Conservation (phyloP, 2,329 filamentous ascomycete species). For the Colletotrichum musicola region DNA sequence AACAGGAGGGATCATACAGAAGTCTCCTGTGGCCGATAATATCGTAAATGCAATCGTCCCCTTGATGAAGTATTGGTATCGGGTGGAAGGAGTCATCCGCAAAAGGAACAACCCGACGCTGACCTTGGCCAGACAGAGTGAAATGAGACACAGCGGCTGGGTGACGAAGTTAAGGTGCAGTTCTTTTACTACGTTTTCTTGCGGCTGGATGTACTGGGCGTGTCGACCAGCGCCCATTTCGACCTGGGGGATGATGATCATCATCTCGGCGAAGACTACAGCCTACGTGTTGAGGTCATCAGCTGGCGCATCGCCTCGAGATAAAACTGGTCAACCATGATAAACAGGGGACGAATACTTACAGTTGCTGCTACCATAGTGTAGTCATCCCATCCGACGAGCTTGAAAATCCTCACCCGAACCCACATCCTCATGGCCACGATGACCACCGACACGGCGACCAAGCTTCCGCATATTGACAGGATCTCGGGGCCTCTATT, state of each 20-base stretch:
- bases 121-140: conserved; percentile 45
- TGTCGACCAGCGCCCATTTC: conserved; percentile 45
- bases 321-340: not conserved
- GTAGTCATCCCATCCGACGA: conserved; percentile 46
- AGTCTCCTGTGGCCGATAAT: conserved; percentile 42
- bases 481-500: conserved; percentile 49
- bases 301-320: too few species aligned
- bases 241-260: conserved; percentile 47
- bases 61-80: conserved; percentile 41
- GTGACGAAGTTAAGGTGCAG: conserved; percentile 49
- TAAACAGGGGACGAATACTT: conserved; percentile 9
- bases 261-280: conserved; percentile 45
- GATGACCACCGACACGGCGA: conserved; percentile 42
- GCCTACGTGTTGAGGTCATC: conserved; percentile 1
- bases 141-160: conserved; percentile 46
- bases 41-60: conserved; percentile 44
- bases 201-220: conserved; percentile 44
- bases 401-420: conserved; percentile 42
- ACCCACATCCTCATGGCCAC: conserved; percentile 45
- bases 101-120: conserved; percentile 48
- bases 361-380: conserved; percentile 46
- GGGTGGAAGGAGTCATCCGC: conserved; percentile 42
- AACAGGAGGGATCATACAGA: conserved; percentile 33
- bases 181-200: conserved; percentile 41
- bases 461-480: conserved; percentile 44